phyloP scores from a whole-genome alignment of 2,329 filamentous ascomycete genomes.

The Alternaria rosae region DNA sequence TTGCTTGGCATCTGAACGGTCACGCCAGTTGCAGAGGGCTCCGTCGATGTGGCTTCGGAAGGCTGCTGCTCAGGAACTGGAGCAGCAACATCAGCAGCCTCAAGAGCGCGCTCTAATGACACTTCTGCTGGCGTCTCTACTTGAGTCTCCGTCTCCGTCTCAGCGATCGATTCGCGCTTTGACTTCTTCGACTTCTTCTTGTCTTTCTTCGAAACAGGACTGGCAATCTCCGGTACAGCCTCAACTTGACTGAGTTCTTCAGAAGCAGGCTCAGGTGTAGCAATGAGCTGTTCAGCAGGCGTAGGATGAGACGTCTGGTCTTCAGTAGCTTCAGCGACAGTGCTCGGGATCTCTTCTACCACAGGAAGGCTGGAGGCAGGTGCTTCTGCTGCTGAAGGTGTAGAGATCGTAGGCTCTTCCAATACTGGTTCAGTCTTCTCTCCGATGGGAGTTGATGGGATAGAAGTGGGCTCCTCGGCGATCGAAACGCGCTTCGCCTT shows the following conservation, averaged over 20 bases:
- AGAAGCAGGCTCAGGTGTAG: neutral
- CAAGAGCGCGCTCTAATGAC: conserved; percentile 6
- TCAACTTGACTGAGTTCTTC: neutral
- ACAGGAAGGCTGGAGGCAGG: neutral
- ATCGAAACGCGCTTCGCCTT: conserved; percentile 27
- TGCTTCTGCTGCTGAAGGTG: neutral
- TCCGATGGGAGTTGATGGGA: conserved; percentile 8
- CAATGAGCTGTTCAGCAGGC: neutral
- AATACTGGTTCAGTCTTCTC: conserved; percentile 10
- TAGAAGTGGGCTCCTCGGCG: conserved; percentile 8
- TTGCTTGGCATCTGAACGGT: neutral
- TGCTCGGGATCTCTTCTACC: neutral
- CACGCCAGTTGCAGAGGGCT: neutral
- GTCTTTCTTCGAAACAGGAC: conserved; percentile 20
- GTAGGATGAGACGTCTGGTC: neutral
- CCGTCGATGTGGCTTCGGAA: neutral
- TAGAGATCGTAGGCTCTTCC: neutral
- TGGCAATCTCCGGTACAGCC: neutral
- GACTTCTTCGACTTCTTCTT: conserved; percentile 35
- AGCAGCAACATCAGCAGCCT: neutral
- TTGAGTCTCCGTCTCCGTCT: conserved; percentile 11
- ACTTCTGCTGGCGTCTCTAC: conserved; percentile 11
- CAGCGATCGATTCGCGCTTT: conserved; percentile 26
- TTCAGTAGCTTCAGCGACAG: neutral
- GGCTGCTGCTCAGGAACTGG: conserved; percentile 3